A percentile compares a stretch with the other conserved stretches of the same genome.
Evolutionary conservation across 2,329 filamentous ascomycete species (phyloP).

Genomic region (Talaromyces sp.): DNA sequence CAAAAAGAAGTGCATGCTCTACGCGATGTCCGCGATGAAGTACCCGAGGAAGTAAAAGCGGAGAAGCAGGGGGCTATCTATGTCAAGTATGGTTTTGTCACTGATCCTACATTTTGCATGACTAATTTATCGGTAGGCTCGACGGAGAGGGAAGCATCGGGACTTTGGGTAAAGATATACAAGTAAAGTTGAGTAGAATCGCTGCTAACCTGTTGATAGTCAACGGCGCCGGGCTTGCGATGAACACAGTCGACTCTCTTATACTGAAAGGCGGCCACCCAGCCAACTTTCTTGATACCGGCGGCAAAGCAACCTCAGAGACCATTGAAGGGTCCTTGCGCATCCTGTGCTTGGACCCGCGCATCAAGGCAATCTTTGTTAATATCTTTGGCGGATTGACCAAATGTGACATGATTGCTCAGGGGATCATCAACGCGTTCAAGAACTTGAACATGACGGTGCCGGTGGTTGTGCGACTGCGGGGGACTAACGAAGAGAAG

Average conservation of each 20-base stretch:
- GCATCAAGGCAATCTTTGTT: constrained; percentile 68
- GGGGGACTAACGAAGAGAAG: constrained; percentile 67
- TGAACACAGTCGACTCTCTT: constrained; percentile 85
- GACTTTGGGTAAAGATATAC: constrained; percentile 50
- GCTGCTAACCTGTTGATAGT: constrained; percentile 40
- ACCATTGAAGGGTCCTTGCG: constrained; percentile 75
- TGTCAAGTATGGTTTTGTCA: constrained; percentile 48
- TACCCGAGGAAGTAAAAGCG: constrained; percentile 55
- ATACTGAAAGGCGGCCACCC: constrained; percentile 60
- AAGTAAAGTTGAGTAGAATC: not conserved
- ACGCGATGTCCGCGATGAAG: constrained; percentile 48
- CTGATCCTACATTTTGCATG: constrained; percentile 2
- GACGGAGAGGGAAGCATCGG: constrained; percentile 61
- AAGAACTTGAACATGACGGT: constrained; percentile 60
- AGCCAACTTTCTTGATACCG: constrained; percentile 84
- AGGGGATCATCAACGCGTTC: constrained; percentile 68
- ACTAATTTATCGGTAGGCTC: constrained; percentile 19
- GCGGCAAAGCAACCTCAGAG: constrained; percentile 77
- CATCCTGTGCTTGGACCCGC: constrained; percentile 63
- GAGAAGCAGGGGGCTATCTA: constrained; percentile 74
- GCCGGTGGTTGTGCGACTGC: constrained; percentile 70
- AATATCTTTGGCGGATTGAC: constrained; percentile 69
- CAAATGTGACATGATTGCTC: constrained; percentile 74
- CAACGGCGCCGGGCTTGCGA: constrained; percentile 82
- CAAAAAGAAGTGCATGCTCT: constrained; percentile 57